phyloP scores from a whole-genome alignment of 306 rosid genomes.

The Nissolia schottii region DNA sequence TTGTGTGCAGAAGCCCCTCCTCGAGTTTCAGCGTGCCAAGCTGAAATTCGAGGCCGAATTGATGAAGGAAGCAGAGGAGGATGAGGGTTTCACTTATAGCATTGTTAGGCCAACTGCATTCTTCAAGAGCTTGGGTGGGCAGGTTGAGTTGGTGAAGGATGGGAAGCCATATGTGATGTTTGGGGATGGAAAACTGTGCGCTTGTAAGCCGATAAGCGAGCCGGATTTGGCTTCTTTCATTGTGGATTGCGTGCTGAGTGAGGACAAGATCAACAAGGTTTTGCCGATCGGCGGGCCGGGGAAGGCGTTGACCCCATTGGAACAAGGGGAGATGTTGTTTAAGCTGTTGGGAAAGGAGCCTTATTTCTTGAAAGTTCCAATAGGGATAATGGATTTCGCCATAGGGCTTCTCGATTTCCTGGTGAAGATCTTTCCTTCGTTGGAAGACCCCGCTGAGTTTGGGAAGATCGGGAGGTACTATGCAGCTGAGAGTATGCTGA shows the following conservation, averaged over 20 bases:
- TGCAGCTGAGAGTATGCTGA: conserved; percentile 94
- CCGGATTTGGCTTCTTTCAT: conserved; percentile 87
- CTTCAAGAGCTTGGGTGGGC: conserved; percentile 97
- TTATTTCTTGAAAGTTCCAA: conserved; percentile 83
- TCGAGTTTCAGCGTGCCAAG: conserved; percentile 92
- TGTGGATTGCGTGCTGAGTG: conserved; percentile 68
- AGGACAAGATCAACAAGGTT: conserved; percentile 60
- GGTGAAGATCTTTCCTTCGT: conserved; percentile 68
- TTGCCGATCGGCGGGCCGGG: conserved; percentile 93
- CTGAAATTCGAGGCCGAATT: conserved; percentile 82
- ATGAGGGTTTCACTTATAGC: conserved; percentile 63
- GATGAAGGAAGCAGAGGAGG: conserved; percentile 51
- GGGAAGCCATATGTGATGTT: conserved; percentile 99
- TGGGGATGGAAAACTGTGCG: conserved; percentile 94
- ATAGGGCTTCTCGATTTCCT: conserved; percentile 71
- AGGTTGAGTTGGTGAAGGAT: conserved; percentile 93
- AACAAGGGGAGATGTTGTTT: conserved; percentile 88
- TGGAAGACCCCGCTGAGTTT: conserved; percentile 91
- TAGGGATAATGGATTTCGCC: conserved; percentile 90
- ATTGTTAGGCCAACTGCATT: conserved; percentile 97
- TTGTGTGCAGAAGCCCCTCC: conserved; percentile 96
- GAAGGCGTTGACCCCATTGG: conserved; percentile 83
- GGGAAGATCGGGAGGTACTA: conserved; percentile 97
- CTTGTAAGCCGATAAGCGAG: conserved; percentile 93
- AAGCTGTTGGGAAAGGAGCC: conserved; percentile 77